These are phyloP conservation scores for Aspergillus fischeri DNA, from an alignment of 2,329 filamentous ascomycete genomes.

Conservation along the genomic window DNA sequence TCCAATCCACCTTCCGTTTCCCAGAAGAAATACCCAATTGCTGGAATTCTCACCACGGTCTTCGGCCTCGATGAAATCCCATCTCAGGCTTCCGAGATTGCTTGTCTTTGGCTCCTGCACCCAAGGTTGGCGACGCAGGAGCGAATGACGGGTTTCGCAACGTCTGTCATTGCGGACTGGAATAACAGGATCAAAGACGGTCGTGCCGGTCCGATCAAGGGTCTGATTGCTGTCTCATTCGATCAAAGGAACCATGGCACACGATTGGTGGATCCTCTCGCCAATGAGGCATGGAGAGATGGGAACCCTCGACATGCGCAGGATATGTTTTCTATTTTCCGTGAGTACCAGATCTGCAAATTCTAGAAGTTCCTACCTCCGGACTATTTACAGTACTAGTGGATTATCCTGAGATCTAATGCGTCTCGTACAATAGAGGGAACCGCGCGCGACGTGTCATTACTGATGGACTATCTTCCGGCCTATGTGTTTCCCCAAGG, in stretches of 20 bases:
- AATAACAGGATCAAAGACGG: conserved; percentile 44
- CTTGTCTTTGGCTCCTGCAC: conserved; percentile 89
- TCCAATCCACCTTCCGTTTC: conserved; percentile 50
- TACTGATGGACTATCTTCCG: conserved; percentile 73
- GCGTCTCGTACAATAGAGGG: conserved; percentile 42
- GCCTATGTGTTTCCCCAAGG: conserved; percentile 64
- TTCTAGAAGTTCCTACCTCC: no score
- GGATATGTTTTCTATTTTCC: conserved; percentile 83
- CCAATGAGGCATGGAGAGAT: conserved; percentile 73
- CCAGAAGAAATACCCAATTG: conserved; percentile 63
- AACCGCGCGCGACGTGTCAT: conserved; percentile 69
- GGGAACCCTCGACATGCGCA: conserved; percentile 79
- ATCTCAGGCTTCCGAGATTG: conserved; percentile 51
- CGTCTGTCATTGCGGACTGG: conserved; percentile 66
- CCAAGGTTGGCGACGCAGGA: conserved; percentile 67
- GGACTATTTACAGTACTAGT: background rate
- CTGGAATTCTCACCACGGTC: conserved; percentile 72
- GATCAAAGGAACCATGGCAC: conserved; percentile 92
- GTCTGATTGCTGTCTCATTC: conserved; percentile 76
- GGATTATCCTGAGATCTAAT: background rate
- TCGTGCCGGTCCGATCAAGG: conserved; percentile 39
- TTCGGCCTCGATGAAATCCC: conserved; percentile 76
- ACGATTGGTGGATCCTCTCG: conserved; percentile 60
- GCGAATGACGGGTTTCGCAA: conserved; percentile 71
- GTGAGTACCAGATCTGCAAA: conserved; percentile 39